These are phyloP conservation scores for Ophiocordyceps camponoti-saundersi DNA, from an alignment of 2,329 filamentous ascomycete genomes.

Conservation along the genomic window DNA sequence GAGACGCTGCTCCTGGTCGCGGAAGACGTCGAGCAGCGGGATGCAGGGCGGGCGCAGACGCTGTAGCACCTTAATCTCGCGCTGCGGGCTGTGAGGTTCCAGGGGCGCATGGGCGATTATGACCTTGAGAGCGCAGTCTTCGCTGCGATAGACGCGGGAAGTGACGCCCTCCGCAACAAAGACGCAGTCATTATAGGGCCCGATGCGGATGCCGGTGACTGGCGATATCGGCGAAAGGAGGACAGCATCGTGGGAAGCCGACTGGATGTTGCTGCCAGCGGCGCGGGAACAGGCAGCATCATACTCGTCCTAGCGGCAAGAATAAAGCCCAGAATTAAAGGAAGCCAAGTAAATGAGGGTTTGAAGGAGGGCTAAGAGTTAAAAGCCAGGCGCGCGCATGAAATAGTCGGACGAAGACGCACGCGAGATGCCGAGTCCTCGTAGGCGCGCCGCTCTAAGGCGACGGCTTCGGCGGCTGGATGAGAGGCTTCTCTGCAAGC, in stretches of 20 bases:
- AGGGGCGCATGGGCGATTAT: constrained; percentile 57
- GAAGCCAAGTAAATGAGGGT: too few relatives aligned
- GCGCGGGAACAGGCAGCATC: constrained; percentile 21
- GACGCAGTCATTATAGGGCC: constrained; percentile 33
- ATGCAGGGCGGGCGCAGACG: constrained; percentile 41
- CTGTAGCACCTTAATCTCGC: constrained; percentile 61
- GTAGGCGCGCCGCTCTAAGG: constrained; percentile 48
- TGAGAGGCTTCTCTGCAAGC: constrained; percentile 13
- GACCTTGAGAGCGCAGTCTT: constrained; percentile 59
- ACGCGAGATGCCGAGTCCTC: constrained; percentile 40
- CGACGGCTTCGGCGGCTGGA: constrained; percentile 33
- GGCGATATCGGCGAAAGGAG: not conserved
- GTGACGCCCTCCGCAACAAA: constrained; percentile 54
- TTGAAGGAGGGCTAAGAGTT: not conserved
- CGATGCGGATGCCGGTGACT: constrained; percentile 27
- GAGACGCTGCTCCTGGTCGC: constrained; percentile 51
- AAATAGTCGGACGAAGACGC: constrained; percentile 10
- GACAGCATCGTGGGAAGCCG: not conserved
- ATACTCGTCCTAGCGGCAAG: constrained; percentile 37
- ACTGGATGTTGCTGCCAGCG: not conserved
- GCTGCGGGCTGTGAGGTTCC: constrained; percentile 66
- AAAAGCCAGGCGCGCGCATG: not conserved
- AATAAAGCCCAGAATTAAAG: not conserved
- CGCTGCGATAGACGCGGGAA: constrained; percentile 64
- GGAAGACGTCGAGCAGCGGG: constrained; percentile 55